Conservation (phyloP, 208 protist species). For the Crithidia bombi region DNA sequence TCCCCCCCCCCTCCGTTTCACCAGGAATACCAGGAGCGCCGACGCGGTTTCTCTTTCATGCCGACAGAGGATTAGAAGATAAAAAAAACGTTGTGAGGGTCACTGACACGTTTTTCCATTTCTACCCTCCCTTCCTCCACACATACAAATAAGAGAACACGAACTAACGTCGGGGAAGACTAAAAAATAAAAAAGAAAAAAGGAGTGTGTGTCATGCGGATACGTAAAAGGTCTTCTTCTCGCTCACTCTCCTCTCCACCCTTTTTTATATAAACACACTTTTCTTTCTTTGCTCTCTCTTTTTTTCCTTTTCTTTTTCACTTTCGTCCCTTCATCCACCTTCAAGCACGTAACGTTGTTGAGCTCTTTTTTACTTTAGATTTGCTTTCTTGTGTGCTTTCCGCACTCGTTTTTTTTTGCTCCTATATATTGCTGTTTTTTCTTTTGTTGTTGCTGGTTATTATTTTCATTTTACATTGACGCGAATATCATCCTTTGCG, state of each 20-base stretch:
- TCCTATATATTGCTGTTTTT: not conserved
- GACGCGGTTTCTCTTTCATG: not conserved
- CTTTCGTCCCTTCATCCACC: no score
- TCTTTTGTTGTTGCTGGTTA: no score
- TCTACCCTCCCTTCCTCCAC: not conserved
- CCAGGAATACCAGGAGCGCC: not conserved
- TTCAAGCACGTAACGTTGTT: no score
- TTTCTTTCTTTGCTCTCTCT: conserved; percentile 17
- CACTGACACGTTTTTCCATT: not conserved
- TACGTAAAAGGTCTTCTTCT: no score
- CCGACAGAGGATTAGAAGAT: not conserved
- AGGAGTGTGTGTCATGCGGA: no score
- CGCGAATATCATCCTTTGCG: not conserved
- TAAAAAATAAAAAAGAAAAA: no score
- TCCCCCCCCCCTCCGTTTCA: not conserved
- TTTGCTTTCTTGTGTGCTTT: not conserved
- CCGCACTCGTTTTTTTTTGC: not conserved
- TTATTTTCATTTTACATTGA: not conserved
- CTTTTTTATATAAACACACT: not conserved
- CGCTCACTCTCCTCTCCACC: not conserved
- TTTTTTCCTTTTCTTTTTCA: conserved; percentile 1
- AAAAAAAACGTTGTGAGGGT: not conserved
- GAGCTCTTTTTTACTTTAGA: not conserved
- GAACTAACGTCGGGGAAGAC: not conserved
- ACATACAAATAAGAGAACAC: no score